Conservation (phyloP, 257 asterid genomes). For the Rhazya stricta region DNA sequence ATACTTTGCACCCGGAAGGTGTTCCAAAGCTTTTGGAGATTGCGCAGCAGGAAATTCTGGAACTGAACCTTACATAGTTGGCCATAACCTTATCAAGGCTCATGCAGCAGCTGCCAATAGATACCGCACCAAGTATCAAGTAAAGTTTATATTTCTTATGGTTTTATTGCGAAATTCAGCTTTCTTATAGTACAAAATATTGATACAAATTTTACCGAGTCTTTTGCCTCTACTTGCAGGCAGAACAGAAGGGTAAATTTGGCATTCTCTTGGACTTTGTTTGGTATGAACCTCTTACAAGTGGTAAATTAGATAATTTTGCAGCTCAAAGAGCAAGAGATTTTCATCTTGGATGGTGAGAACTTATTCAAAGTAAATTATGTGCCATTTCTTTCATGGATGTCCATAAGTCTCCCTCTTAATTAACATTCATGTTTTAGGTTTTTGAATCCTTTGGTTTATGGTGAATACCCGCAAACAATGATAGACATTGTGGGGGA, state of each 20-base stretch:
- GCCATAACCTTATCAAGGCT: conserved; percentile 63
- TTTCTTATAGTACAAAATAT: neutral
- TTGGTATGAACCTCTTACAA: conserved; percentile 76
- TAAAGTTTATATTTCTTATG: conserved; percentile 12
- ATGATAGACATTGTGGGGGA: conserved; percentile 60
- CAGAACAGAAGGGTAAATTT: conserved; percentile 64
- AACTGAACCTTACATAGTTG: conserved; percentile 80
- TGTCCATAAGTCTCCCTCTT: too few relatives aligned
- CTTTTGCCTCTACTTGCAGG: conserved; percentile 27
- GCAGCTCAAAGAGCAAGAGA: conserved; percentile 89
- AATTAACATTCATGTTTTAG: conserved; percentile 32
- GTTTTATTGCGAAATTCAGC: neutral
- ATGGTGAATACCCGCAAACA: conserved; percentile 85
- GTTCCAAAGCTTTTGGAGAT: conserved; percentile 74
- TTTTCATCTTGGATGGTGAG: conserved; percentile 85
- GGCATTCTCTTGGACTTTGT: conserved; percentile 84
- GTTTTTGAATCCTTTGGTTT: conserved; percentile 80
- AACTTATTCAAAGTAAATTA: neutral
- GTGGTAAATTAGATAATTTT: conserved; percentile 44
- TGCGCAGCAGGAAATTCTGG: conserved; percentile 74
- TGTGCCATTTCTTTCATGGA: too few relatives aligned
- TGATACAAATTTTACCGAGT: too few relatives aligned
- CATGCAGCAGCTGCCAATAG: conserved; percentile 73
- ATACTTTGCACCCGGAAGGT: conserved; percentile 77
- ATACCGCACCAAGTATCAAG: conserved; percentile 69